Base-by-base conservation (phyloP, 2,329 filamentous ascomycete genomes). In the Fusarium liriodendri region DNA sequence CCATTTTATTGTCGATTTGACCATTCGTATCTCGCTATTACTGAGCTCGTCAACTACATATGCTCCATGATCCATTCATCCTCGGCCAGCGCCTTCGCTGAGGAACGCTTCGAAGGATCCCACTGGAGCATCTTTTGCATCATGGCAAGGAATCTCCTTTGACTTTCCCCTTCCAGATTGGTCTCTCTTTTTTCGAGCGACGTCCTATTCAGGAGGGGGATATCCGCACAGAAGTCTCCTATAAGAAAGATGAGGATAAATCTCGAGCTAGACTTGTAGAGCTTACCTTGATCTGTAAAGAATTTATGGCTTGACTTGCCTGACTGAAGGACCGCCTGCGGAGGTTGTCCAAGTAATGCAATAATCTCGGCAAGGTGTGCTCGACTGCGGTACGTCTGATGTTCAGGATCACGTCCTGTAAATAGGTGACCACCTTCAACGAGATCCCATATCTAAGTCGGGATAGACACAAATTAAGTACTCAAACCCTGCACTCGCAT, bases 331-430 rank as follows among this genome's bases (percentile, higher is more conserved):
- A 87, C 76, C 4, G 69, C 72, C 2, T 73, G 62, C 2, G 85
- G 84, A 2, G 85, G 85, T 1, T 79, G 80, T 0, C 86, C 86
- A 47, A 89, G 83, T 5, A 88, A 75, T 6, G 72, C 79, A 16
- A 86, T 83, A 3, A 88, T 87, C 66, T 88, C 85, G 1, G 86
- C 85, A 22, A 89, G 83, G 74, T 87, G 86, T 0, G 84, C 84
- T 62, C 84, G 80, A 62, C 83, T 85, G 11, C 82, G 77, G 55
- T 87, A 88, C 0, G 35, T 79, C 14, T 83, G 57, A 45, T 75
- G 67, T 71, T 84, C 81, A 1, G 82, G 80, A 59, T 86, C 85
- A 0, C 81, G 22, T 45, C 47, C 84, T 80, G 4, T 79, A 80
- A 88, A 89, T 29, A 89, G 76, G 27, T 81, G 82, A 0, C 72